Base-by-base conservation (phyloP, 306 rosid genomes). In the Cyclanthera cordifolia region DNA sequence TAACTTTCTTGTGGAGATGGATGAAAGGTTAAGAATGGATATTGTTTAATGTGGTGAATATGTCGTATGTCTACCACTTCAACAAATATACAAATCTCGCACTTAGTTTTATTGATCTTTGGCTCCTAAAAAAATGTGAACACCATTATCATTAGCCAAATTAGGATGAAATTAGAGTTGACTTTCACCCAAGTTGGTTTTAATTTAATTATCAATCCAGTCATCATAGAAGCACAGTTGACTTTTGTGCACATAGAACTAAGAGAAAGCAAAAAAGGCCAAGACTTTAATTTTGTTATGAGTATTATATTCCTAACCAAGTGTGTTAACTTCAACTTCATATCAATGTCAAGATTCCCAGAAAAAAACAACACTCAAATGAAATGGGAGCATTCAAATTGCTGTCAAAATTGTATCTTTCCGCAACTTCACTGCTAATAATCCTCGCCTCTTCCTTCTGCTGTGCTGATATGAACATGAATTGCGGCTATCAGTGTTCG, bases 331-430 rank as follows among this genome's bases (percentile, higher is more conserved):
- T 60, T 43, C 50, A 28, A 30, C n/a, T 21, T 9, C 43, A 57
- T 60, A 32, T 60, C 67, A 60, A 60, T 4, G 34, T 60, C 47
- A 60, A 60, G 8, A 15, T 53, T 53, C n/a, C n/a, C 30, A 53
- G 58, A 53, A 13, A n/a, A 25, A 64, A 1, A 47, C 34, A 14
- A n/a, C 23, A 46, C 16, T 10, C 63, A 19, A 68, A 60, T 70
- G 79, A 81, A 66, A 82, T 81, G 91, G 75, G 74, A 55, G 52
- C 53, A 56, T 43, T 69, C 61, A 32, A 50, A 66, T 69, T 73
- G 61, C 14, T 70, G 30, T 27, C 72, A 51, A 46, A 73, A 1
- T 79, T 72, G 15, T 53, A 53, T 17, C 16, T 47, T 8, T 41
- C 57, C 28, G 23, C 75, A 27, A 48, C 79, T 71, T 12, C 47